Percentiles rank a stretch among this genome's conserved stretches.
Conservation (phyloP, 2,329 filamentous ascomycete species). For the Grosmannia clavigera region DNA sequence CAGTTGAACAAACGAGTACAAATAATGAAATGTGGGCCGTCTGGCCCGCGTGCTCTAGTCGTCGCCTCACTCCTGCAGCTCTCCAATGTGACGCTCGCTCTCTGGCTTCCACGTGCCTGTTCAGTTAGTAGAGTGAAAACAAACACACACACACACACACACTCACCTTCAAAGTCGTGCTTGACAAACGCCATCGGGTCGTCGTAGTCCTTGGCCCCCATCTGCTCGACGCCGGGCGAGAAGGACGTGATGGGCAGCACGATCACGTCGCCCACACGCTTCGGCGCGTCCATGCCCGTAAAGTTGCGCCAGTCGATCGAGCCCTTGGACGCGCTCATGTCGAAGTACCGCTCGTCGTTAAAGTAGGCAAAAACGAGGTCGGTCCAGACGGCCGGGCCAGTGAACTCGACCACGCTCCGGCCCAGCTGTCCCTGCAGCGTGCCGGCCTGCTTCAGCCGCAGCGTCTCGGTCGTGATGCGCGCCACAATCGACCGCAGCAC, state of each 20-base stretch:
- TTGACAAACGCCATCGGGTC: slow-evolving; percentile 96
- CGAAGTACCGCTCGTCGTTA: slow-evolving; percentile 82
- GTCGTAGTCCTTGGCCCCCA: slow-evolving; percentile 78
- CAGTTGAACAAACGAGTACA: background rate
- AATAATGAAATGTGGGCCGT: background rate
- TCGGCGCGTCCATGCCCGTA: slow-evolving; percentile 69
- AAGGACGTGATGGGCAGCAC: slow-evolving; percentile 95
- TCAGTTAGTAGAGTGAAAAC: background rate
- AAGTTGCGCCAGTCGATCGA: slow-evolving; percentile 82
- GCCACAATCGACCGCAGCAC: slow-evolving; percentile 78
- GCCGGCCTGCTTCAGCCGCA: slow-evolving; percentile 58
- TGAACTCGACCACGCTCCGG: slow-evolving; percentile 82
- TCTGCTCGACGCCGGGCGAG: slow-evolving; percentile 85
- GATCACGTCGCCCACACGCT: slow-evolving; percentile 85
- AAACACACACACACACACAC: background rate
- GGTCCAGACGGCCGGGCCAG: slow-evolving; percentile 89
- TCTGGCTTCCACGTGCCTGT: slow-evolving; percentile 68
- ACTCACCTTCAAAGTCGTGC: slow-evolving; percentile 85
- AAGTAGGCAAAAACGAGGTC: slow-evolving; percentile 86
- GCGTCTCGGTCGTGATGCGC: slow-evolving; percentile 71
- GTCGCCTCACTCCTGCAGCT: slow-evolving; percentile 16
- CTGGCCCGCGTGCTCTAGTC: background rate
- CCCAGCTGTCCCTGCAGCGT: slow-evolving; percentile 46
- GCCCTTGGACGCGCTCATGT: slow-evolving; percentile 56
- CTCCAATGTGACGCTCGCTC: slow-evolving; percentile 56